Conservation (phyloP, 2,329 filamentous ascomycete genomes). For the Neodidymelliopsis sp. region DNA sequence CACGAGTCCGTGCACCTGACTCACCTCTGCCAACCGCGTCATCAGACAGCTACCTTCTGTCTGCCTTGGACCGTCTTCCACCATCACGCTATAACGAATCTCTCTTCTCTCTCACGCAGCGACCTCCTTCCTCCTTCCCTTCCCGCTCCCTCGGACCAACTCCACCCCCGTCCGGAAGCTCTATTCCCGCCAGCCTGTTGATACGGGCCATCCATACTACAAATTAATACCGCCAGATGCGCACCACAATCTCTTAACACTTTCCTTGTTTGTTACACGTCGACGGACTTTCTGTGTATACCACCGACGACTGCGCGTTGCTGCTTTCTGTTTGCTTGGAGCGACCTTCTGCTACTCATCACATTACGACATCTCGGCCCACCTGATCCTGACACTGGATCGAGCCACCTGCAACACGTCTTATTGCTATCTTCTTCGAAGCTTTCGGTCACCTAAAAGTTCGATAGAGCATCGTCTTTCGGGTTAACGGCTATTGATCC, state of each 20-base stretch:
- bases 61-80: conserved; percentile 41
- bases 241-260: conserved; percentile 53
- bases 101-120: conserved; percentile 49
- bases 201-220: conserved; percentile 48
- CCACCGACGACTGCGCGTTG: conserved; percentile 46
- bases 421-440: conserved; percentile 46
- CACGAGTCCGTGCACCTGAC: conserved; percentile 48
- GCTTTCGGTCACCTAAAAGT: conserved; percentile 46
- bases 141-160: conserved; percentile 37
- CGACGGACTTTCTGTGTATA: conserved; percentile 50
- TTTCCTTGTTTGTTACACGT: conserved; percentile 52
- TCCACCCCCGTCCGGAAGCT: conserved; percentile 34
- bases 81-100: conserved; percentile 52
- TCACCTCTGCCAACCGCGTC: conserved; percentile 40
- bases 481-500: conserved; percentile 43
- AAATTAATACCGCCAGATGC: conserved; percentile 54
- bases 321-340: conserved; percentile 38
- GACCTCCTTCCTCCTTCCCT: conserved; percentile 35
- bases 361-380: conserved; percentile 40
- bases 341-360: conserved; percentile 35
- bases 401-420: conserved; percentile 26
- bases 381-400: conserved; percentile 5
- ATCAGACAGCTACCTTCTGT: conserved; percentile 37
- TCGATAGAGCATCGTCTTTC: conserved; percentile 48
- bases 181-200: conserved; percentile 47